Conservation (phyloP, 2,329 filamentous ascomycete genomes). For the Calonectria henricotiae region DNA sequence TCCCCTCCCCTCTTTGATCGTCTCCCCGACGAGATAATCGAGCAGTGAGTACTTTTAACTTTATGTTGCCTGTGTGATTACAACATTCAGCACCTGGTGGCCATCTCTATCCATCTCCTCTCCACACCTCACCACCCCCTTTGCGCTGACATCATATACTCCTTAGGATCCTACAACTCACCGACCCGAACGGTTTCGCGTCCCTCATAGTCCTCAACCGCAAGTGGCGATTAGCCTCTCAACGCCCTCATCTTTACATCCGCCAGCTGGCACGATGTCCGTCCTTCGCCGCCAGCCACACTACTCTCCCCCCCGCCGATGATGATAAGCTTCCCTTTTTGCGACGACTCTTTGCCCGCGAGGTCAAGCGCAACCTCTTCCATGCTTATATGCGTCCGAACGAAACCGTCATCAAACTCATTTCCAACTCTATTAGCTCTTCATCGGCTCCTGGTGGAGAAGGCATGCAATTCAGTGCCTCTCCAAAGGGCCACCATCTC, state of each 20-base stretch:
- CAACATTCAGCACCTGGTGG: slow-evolving; percentile 19
- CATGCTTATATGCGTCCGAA: slow-evolving; percentile 81
- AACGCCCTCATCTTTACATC: slow-evolving; percentile 76
- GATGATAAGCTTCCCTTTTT: slow-evolving; percentile 72
- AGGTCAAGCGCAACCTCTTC: slow-evolving; percentile 85
- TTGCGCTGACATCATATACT: slow-evolving; percentile 41
- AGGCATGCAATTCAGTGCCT: slow-evolving; percentile 88
- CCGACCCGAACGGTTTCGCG: slow-evolving; percentile 77
- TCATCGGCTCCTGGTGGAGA: slow-evolving; percentile 88
- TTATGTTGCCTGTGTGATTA: slow-evolving; percentile 3
- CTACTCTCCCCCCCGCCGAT: slow-evolving; percentile 57
- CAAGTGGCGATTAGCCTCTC: slow-evolving; percentile 77
- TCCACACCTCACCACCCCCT: slow-evolving; percentile 9
- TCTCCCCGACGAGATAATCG: slow-evolving; percentile 79
- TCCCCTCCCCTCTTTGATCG: slow-evolving; percentile 65
- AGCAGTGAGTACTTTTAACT: slow-evolving; percentile 71
- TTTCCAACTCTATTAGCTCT: slow-evolving; percentile 88
- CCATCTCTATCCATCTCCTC: slow-evolving; percentile 1
- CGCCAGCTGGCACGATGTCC: slow-evolving; percentile 75
- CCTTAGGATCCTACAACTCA: slow-evolving; percentile 72
- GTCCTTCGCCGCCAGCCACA: slow-evolving; percentile 71
- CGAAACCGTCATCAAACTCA: slow-evolving; percentile 82
- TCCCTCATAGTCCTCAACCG: slow-evolving; percentile 77
- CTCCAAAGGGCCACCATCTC: slow-evolving; percentile 81
- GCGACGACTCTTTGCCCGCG: slow-evolving; percentile 77